Evolutionary conservation across 768 basidiomycete genomes (phyloP).

Genomic region (Chalciporus piperatus): DNA sequence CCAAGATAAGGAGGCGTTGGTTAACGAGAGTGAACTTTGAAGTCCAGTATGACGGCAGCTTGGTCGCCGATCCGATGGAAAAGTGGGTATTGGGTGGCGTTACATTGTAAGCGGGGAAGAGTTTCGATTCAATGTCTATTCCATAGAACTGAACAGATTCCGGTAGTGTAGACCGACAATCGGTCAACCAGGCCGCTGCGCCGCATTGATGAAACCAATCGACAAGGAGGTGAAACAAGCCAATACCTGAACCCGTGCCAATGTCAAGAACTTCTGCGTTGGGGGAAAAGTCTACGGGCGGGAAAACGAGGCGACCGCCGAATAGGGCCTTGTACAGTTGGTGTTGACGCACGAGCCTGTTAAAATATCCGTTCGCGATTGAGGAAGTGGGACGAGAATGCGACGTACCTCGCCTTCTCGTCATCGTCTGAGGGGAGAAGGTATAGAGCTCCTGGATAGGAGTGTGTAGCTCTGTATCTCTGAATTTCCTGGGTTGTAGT

Average conservation of each 20-base stretch:
- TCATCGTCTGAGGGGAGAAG: conserved; percentile 22
- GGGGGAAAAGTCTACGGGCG: conserved; percentile 1
- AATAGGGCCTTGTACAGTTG: conserved; percentile 16
- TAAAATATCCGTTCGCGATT: neutral
- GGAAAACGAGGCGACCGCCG: conserved; percentile 16
- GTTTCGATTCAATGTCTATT: conserved; percentile 20
- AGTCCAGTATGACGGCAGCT: conserved; percentile 29
- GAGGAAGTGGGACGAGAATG: too few relatives aligned
- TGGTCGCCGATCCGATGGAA: conserved; percentile 12
- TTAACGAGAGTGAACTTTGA: conserved; percentile 30
- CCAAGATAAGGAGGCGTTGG: conserved; percentile 32
- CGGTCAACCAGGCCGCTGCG: conserved; percentile 17
- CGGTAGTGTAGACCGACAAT: conserved; percentile 9
- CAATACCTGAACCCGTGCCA: conserved; percentile 23
- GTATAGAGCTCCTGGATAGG: conserved; percentile 18
- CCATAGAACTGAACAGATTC: conserved; percentile 18
- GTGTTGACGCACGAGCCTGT: conserved; percentile 19
- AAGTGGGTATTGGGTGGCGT: conserved; percentile 8
- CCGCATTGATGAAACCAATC: neutral
- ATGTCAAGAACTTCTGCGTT: conserved; percentile 17
- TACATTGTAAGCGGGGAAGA: conserved; percentile 8
- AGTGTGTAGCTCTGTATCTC: conserved; percentile 9
- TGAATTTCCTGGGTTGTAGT: neutral
- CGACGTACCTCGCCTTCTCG: conserved; percentile 14
- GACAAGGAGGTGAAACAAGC: neutral